Evolutionary conservation across 345 rosid genomes (phyloP).

Genomic region (Brassica cretica): DNA sequence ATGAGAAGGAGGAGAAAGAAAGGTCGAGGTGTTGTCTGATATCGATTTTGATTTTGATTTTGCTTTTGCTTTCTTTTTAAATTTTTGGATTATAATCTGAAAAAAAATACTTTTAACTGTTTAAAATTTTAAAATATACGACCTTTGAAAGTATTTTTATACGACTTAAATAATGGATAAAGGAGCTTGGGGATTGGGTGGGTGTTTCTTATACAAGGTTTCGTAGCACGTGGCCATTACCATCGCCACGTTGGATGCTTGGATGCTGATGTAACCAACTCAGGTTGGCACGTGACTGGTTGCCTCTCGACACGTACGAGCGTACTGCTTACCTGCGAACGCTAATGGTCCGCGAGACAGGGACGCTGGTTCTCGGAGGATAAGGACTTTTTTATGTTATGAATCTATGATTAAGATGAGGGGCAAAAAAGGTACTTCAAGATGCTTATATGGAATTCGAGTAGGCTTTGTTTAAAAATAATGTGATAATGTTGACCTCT

Average conservation of each 20-base stretch:
- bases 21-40: slow-evolving; percentile 36
- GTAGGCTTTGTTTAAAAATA: not conserved
- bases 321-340: slow-evolving; percentile 23
- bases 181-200: slow-evolving; percentile 32
- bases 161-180: slow-evolving; percentile 17
- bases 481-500: not conserved
- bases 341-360: slow-evolving; percentile 30
- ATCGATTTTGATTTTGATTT: slow-evolving; percentile 41
- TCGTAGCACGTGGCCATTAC: slow-evolving; percentile 52
- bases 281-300: slow-evolving; percentile 42
- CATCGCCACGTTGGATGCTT: slow-evolving; percentile 51
- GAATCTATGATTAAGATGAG: not conserved
- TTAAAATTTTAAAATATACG: slow-evolving; percentile 1
- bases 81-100: slow-evolving; percentile 17
- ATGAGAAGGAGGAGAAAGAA: slow-evolving; percentile 30
- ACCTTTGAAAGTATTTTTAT: not conserved
- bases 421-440: not conserved
- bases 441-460: slow-evolving; percentile 17
- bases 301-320: slow-evolving; percentile 35
- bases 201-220: slow-evolving; percentile 33
- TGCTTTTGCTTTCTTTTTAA: not conserved
- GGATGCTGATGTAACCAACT: slow-evolving; percentile 47
- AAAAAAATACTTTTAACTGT: slow-evolving; percentile 27
- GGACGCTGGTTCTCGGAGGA: slow-evolving; percentile 25
- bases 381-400: not conserved